Percentiles rank a stretch among this genome's conserved stretches.
Evolutionary conservation across 495 filamentous ascomycete genomes (phyloP).

Genomic region (Durotheca rogersii): DNA sequence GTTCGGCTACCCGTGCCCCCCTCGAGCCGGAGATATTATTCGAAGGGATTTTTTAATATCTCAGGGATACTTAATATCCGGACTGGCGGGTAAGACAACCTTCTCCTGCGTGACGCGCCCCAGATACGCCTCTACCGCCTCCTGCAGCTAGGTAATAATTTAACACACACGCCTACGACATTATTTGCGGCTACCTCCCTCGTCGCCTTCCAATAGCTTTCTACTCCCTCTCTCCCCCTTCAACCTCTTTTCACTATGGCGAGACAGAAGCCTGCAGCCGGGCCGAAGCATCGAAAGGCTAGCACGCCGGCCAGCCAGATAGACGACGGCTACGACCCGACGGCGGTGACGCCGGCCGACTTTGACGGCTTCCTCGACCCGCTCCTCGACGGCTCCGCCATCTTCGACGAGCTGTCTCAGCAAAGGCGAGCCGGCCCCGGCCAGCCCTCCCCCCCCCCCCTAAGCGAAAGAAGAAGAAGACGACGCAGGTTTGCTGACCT

Average conservation of each 20-base stretch:
- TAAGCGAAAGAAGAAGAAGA: no score
- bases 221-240: no score
- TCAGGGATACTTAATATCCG: conserved; percentile 34
- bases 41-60: conserved; percentile 29
- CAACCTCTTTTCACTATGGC: conserved; percentile 16
- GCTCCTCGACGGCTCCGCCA: conserved; percentile 22
- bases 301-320: conserved; percentile 10
- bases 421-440: conserved; percentile 25
- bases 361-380: conserved; percentile 26
- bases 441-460: no score
- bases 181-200: conserved; percentile 7
- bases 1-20: conserved; percentile 16
- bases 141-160: no score
- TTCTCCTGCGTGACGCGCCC: conserved; percentile 3
- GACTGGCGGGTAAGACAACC: conserved; percentile 29
- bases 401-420: conserved; percentile 30
- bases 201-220: no score
- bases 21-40: conserved; percentile 21
- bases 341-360: conserved; percentile 6
- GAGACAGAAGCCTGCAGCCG: conserved; percentile 24
- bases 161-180: conserved; percentile 3
- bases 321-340: conserved; percentile 11
- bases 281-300: conserved; percentile 17
- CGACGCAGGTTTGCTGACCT: conserved; percentile 1
- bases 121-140: conserved; percentile 11